Evolutionary conservation across 2,329 filamentous ascomycete genomes (phyloP), one percentile per base, ranked within the genome.

Genomic region (Camptophora hylomeconis): DNA sequence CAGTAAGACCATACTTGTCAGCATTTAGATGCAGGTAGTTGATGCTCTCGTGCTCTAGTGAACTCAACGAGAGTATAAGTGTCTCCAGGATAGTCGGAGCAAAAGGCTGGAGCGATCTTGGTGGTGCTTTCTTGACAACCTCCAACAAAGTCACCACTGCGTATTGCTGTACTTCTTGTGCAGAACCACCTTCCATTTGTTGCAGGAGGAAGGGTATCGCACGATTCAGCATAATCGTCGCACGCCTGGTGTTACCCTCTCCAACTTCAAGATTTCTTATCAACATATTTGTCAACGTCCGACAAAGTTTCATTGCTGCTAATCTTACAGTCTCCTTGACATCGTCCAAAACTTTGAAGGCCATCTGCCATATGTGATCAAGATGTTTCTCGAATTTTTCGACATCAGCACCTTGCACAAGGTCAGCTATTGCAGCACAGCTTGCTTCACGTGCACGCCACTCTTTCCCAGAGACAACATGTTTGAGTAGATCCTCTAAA

Each of bases 11-110:
- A 39, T 84, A 80, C 38, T 80, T 77, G 24, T 72, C 76, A 0
- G 83, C 82, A 44, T 92, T 83, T 37, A 94, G 72, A 53, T 94
- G 89, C 29, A 93, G 66, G 50, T 92, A 95, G 45, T 94, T 94
- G 46, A 95, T 73, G 14, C 75, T 75, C 51, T 93, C 78, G 0
- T 80, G 82, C 52, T 98, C 89, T 28, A 95, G 66, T 0, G 82
- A 83, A 49, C 83, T 94, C 12, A 95, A 63, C 3, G 92, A 65
- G 0, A 75, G 75, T 2, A 98, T 65, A 18, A 93, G 70, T 37
- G 81, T 76, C 35, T 84, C 78, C 5, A 94, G 66, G 33, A 98
- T 75, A 24, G 73, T 71, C 0, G 86, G 73, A 14, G 92, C 77
- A 54, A 86, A 93, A 0, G 80, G 76, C 22, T 78, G 70, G 9